These are phyloP conservation scores for Russula sp. DNA, from an alignment of 768 basidiomycete genomes.

Conservation along the genomic window DNA sequence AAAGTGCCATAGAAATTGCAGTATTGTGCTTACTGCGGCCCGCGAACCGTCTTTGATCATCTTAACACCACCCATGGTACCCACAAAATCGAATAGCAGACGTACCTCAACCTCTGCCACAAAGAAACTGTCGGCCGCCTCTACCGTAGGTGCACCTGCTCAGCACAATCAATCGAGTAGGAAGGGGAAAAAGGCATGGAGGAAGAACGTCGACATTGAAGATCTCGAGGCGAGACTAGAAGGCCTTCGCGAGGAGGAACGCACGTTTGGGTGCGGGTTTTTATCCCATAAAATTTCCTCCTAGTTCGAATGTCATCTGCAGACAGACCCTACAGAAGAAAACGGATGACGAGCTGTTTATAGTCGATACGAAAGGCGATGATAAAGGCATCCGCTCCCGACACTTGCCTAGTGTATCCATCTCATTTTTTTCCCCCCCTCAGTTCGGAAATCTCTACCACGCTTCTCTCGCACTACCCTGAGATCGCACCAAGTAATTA, in stretches of 20 bases:
- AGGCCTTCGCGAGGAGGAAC: constrained; percentile 70
- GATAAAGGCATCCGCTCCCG: constrained; percentile 45
- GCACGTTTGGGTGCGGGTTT: constrained; percentile 59
- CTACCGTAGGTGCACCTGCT: constrained; percentile 44
- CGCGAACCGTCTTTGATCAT: background rate
- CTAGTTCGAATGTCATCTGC: background rate
- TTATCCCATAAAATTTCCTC: background rate
- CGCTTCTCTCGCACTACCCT: constrained; percentile 47
- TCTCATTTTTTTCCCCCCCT: background rate
- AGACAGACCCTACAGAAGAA: constrained; percentile 62
- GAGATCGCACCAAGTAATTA: constrained; percentile 70
- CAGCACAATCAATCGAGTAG: constrained; percentile 65
- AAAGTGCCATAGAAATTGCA: background rate
- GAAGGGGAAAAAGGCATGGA: constrained; percentile 90
- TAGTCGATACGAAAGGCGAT: constrained; percentile 75
- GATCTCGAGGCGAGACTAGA: constrained; percentile 74
- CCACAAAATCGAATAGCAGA: constrained; percentile 1
- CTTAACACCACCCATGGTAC: background rate
- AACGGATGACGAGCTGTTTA: constrained; percentile 67
- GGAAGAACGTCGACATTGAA: constrained; percentile 85
- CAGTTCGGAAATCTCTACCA: constrained; percentile 55
- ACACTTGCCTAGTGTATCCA: background rate
- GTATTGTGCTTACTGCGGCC: background rate
- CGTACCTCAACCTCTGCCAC: background rate
- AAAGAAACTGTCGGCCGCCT: constrained; percentile 10